These are phyloP conservation scores for Amborella trichopoda DNA, from an alignment of 164 flowering plant species.

Conservation along the genomic window DNA sequence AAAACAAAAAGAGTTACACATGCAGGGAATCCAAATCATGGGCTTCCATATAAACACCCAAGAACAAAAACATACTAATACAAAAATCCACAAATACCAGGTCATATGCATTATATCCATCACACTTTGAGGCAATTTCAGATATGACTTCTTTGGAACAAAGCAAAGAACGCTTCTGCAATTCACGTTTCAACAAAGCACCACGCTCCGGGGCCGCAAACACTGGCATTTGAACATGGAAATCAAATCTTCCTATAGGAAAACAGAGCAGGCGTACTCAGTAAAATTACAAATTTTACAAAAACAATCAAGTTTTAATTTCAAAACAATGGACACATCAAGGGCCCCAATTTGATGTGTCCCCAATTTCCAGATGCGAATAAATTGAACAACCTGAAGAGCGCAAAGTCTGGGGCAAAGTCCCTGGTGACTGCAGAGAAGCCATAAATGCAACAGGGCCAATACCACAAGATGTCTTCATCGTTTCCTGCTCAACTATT, in stretches of 20 bases:
- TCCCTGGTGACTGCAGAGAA: conserved; percentile 51
- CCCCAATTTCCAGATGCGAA: background rate
- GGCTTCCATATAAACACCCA: too few relatives aligned
- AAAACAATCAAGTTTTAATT: background rate
- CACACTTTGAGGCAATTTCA: conserved; percentile 79
- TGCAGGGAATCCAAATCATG: too few relatives aligned
- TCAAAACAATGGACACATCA: background rate
- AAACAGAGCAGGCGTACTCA: too few relatives aligned
- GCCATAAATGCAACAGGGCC: conserved; percentile 87
- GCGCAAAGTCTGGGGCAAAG: conserved; percentile 58
- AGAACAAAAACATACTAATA: background rate
- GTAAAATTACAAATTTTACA: too few relatives aligned
- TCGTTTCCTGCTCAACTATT: conserved; percentile 49
- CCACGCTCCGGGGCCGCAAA: conserved; percentile 75
- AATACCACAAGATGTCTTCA: conserved; percentile 56
- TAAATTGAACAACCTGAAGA: conserved; percentile 43
- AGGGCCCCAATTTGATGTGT: background rate
- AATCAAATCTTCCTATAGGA: conserved; percentile 79
- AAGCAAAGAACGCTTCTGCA: conserved; percentile 57
- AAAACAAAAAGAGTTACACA: too few relatives aligned
- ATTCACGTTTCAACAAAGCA: conserved; percentile 76
- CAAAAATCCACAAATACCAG: conserved; percentile 34
- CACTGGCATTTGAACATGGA: conserved; percentile 75
- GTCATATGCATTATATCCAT: conserved; percentile 98
- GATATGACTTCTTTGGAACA: conserved; percentile 57